Evolutionary conservation across 192 early-diverging fungal genomes (phyloP), one percentile per base, ranked within the genome.

Genomic region (Gonapodya prolifera): DNA sequence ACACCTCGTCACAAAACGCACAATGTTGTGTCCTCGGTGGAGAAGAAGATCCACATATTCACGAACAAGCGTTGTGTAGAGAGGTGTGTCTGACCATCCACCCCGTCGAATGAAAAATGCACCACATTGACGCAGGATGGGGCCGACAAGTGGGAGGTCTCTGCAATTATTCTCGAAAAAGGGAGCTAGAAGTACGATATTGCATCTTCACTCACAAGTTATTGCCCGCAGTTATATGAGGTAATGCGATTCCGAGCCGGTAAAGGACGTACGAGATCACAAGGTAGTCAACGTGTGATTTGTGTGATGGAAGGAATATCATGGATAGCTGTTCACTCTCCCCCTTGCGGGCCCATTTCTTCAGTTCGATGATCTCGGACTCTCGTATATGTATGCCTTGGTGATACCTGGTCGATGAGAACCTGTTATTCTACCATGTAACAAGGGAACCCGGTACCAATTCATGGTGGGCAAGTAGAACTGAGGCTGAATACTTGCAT

Each of bases 251-350:
- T n/a, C 92, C 92, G 36, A 92, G 87, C 31, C 92, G 88, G 84
- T 90, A 93, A 81, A 95, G 90, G 13, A 95, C 84, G 77, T 91
- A 94, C 34, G 86, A 90, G 31, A 95, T 84, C 28, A 95, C 92
- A 18, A 95, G 81, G 80, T 95, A 95, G 80, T 95, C 93, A 35
- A 95, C 86, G 78, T 95, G 93, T 1, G 91, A 92, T 84, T 95
- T 95, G 82, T 95, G 93, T 35, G 86, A 95, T 34, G 93, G 93
- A 70, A 94, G 77, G 69, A 95, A 84, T 30, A 95, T 86, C 76
- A 95, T 83, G 16, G 92, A 94, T 45, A 92, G 85, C 45, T 89
- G 88, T 35, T 90, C 89, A 8, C 31, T 8, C 31, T 73, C 71
- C 2, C 28, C 71, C 71, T 73, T 73, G 71, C 18, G 71, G 31